Evolutionary conservation across 1,139 yeast species (phyloP), one percentile per base, ranked within the genome.

Genomic region (Candida tetrigidarum): DNA sequence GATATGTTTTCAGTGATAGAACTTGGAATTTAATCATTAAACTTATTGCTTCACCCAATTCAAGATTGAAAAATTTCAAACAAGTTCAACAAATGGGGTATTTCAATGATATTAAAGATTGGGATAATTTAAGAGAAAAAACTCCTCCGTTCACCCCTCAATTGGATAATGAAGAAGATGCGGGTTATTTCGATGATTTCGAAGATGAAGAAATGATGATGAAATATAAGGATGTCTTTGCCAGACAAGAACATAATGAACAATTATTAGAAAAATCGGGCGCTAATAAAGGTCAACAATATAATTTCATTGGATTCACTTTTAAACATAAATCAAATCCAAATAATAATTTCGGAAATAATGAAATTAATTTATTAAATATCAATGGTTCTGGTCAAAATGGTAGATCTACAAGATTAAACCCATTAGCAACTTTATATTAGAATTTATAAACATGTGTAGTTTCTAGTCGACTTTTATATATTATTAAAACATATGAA

Each of bases 171-270:
- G 99, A 95, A 60, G 95, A 92, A 51, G 99, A 95, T 69, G 98
- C 98, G 1, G 99, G 99, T 1, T 95, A 95, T 69, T 95, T 95
- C 64, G 99, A 95, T 67, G 99, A 95, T 64, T 95, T 95, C 63
- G 91, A 89, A 50, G 95, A 90, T 64, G 98, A 92, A 59, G 92
- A 88, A 45, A 96, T 95, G 65, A 92, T 95, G 98, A 92, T 93
- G 55, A 92, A 93, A 67, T 95, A 95, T 69, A 93, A 95, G 58
- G 99, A 95, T 60, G 99, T 95, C 15, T 86, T 91, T 75, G 92
- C 90, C 54, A 85, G 95, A 67, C 90, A 86, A 59, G 88, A 81
- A 46, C 92, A 87, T 54, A 81, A 93, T 59, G 97, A 93, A 61
- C 84, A 79, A 50, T 71, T 91, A 64, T 86, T 93, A 26, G 93